Base-by-base conservation (phyloP, 768 basidiomycete species). In the Pleurotus sapidus region DNA sequence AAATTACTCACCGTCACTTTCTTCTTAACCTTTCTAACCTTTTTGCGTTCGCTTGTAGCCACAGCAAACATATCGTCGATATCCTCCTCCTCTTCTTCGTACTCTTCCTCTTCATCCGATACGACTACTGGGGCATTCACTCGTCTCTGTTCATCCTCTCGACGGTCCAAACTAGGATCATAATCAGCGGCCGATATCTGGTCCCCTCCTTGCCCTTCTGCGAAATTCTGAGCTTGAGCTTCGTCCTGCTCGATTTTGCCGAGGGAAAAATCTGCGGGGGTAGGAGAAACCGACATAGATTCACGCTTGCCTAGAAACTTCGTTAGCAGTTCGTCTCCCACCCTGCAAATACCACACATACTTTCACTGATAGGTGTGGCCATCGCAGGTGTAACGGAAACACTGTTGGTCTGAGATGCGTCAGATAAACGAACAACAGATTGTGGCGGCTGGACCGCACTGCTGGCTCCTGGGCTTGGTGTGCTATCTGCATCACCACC, bases 1-100 rank as follows among this genome's bases (percentile, higher is more conserved):
- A 42, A 12, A 4, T 64, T 46, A 70, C 83, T 59, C 65, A 87
- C 85, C 50, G 74, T 67, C 5, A 81, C 74, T 59, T 74, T 78
- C 66, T 78, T 88, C 75, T 80, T 87, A 7, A 78, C 69, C 58
- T 82, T 87, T 66, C 82, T 86, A 66, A 77, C 80, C 67, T 81
- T 83, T 63, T 81, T 78, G 39, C 60, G 61, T 24, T 75, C 73
- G 20, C 66, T 65, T 15, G 69, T 63, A 5, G 74, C 77, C 18
- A 91, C 79, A 20, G 93, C 88, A 65, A 98, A 98, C 95, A 99
- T 98, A 69, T 98, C 96, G 60, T 96, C 93, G 1, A 96, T 80
- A 37, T 95, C 92, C 2, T 93, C 91, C 11, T 92, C 91, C 9
- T 87, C 88, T 2, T 81, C 83, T 24, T 82, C 82, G n/a, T 80